Conservation (phyloP, 805 yeast species). For the Kodamaea hsintzibuensis region DNA sequence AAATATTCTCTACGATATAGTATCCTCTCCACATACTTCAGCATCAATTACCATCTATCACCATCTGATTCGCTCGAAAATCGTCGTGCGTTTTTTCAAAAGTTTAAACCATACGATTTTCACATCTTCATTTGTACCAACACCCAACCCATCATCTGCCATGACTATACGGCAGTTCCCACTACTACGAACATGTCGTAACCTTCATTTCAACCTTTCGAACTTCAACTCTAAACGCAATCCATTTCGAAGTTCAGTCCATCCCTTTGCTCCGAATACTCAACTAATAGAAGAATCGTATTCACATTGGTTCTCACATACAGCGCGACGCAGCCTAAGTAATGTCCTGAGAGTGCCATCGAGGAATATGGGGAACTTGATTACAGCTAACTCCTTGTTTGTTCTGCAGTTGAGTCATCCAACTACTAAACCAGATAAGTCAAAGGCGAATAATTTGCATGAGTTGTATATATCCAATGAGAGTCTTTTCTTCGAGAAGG, state of each 20-base stretch:
- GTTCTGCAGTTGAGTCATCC: conserved; percentile 6
- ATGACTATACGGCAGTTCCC: conserved; percentile 19
- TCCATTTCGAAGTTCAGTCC: conserved; percentile 15
- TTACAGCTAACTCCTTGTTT: conserved; percentile 8
- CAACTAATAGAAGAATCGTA: conserved; percentile 19
- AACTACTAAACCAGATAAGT: neutral
- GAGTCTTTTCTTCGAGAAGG: neutral
- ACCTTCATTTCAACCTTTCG: conserved; percentile 17
- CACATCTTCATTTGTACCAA: neutral
- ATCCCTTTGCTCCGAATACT: conserved; percentile 22
- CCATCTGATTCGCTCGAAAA: neutral
- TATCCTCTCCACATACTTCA: too few species aligned
- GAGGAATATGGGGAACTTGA: conserved; percentile 10
- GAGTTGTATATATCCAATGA: neutral
- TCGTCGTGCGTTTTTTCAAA: neutral
- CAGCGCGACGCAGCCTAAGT: neutral
- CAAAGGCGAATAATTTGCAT: neutral
- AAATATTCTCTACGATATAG: too few species aligned
- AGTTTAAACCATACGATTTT: conserved; percentile 3
- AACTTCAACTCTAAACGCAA: conserved; percentile 12
- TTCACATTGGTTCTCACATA: conserved; percentile 15
- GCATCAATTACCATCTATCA: neutral
- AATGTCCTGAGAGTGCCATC: neutral
- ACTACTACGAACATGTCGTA: conserved; percentile 17
- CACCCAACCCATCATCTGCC: neutral